phyloP scores from a whole-genome alignment of 1,284 basidiomycete genomes.

The Cutaneotrichosporon mucoides region DNA sequence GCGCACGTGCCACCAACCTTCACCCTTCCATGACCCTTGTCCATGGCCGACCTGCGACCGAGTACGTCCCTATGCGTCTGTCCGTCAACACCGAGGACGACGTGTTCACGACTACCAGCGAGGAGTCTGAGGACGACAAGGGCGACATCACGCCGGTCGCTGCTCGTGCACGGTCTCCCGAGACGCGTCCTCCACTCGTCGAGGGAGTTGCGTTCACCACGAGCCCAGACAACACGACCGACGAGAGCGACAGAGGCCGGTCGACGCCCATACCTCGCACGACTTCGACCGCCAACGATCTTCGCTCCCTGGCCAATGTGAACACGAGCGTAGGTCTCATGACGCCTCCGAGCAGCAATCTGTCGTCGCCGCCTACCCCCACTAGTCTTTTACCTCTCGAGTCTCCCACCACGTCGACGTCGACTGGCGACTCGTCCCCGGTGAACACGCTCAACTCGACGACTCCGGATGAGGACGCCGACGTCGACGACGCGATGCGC shows the following conservation, averaged over 20 bases:
- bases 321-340: slow-evolving; percentile 18
- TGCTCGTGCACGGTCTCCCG: slow-evolving; percentile 30
- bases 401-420: slow-evolving; percentile 27
- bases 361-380: slow-evolving; percentile 45
- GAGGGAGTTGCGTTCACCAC: neutral
- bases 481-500: slow-evolving; percentile 1
- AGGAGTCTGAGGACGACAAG: neutral
- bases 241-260: slow-evolving; percentile 8
- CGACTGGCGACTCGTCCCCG: slow-evolving; percentile 45
- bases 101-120: slow-evolving; percentile 1
- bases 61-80: neutral
- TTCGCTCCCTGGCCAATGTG: slow-evolving; percentile 16
- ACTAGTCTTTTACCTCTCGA: slow-evolving; percentile 14
- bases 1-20: neutral
- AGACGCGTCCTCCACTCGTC: neutral
- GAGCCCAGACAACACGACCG: neutral
- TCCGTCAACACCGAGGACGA: slow-evolving; percentile 1
- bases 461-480: slow-evolving; percentile 22
- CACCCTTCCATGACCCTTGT: slow-evolving; percentile 29
- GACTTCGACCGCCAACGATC: slow-evolving; percentile 20
- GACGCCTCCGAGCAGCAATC: slow-evolving; percentile 44
- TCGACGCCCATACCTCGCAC: slow-evolving; percentile 28
- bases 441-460: slow-evolving; percentile 27
- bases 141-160: slow-evolving; percentile 34
- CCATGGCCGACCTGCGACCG: slow-evolving; percentile 38